Base-by-base conservation (phyloP, 441 rosid species). In the Euphorbia schlechtendalii region DNA sequence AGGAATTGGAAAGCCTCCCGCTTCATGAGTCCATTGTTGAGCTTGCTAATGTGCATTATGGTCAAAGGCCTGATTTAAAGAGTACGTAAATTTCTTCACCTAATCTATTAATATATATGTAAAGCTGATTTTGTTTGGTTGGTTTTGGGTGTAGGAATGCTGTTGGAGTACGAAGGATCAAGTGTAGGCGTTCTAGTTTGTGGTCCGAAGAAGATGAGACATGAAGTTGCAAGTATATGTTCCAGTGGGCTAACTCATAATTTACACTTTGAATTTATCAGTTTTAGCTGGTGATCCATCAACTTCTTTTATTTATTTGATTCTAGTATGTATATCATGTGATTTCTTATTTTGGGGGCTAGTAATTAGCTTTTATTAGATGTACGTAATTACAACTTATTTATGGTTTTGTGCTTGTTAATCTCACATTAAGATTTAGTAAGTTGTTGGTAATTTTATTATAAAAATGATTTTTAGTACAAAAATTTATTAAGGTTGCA, bases 271-370 rank as follows among this genome's bases (percentile, higher is more conserved):
- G 92, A 93, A 75, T 88, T 90, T 20, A 84, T 88, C 63, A 84
- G 93, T 79, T 90, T 93, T 28, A 82, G 79, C 76, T 90, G 96
- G 93, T 87, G 88, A 90, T 40, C 34, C n/a, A n/a, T n/a, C n/a
- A n/a, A n/a, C n/a, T n/a, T n/a, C n/a, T n/a, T n/a, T n/a, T n/a
- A n/a, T n/a, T n/a, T n/a, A n/a, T n/a, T n/a, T n/a, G n/a, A n/a
- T n/a, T n/a, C n/a, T n/a, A n/a, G n/a, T n/a, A n/a, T 32, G 6
- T 32, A 32, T 32, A 32, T 32, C 34, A 32, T 32, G 34, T 32
- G 4, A 32, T 32, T 32, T 32, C 34, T n/a, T n/a, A n/a, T n/a
- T 32, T 32, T 32, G 3, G 3, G 34, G 34, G 34, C 34, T 32
- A 32, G 4, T 32, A 32, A 32, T 32, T n/a, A n/a, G n/a, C n/a